Conservation (phyloP, 1,284 basidiomycete species). For the Ceratobasidium theobromae region DNA sequence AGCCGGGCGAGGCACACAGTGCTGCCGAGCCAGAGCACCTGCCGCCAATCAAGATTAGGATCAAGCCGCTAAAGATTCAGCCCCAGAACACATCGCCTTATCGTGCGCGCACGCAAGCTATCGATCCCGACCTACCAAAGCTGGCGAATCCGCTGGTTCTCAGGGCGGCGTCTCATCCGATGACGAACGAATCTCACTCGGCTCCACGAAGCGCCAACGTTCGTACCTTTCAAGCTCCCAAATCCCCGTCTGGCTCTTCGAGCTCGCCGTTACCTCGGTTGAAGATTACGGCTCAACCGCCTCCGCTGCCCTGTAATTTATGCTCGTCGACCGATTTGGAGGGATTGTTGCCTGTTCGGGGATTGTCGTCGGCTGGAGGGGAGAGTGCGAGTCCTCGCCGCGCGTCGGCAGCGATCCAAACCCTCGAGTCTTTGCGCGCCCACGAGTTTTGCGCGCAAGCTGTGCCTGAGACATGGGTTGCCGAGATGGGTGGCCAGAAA, state of each 20-base stretch:
- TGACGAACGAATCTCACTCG: too few species aligned
- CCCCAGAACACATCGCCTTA: background rate
- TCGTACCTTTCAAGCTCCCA: too few species aligned
- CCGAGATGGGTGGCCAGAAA: constrained; percentile 60
- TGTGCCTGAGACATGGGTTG: constrained; percentile 85
- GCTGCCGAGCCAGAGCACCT: constrained; percentile 1
- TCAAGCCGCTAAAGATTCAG: background rate
- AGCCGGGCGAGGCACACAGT: background rate
- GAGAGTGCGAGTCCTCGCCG: background rate
- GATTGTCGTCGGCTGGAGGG: constrained; percentile 55
- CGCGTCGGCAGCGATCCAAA: constrained; percentile 41
- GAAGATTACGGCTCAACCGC: constrained; percentile 7
- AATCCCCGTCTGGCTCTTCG: background rate
- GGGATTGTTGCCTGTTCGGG: constrained; percentile 68
- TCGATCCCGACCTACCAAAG: background rate
- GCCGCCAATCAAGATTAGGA: constrained; percentile 16
- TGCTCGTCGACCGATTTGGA: constrained; percentile 63
- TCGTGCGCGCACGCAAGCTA: constrained; percentile 3
- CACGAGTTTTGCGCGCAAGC: constrained; percentile 76
- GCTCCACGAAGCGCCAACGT: too few species aligned
- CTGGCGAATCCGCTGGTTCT: background rate
- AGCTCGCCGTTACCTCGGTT: constrained; percentile 8
- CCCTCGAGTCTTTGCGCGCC: constrained; percentile 55
- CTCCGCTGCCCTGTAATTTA: constrained; percentile 64
- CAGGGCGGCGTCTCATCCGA: too few species aligned